Evolutionary conservation across 345 rosid species (phyloP).

Genomic region (Bretschneidera sinensis): DNA sequence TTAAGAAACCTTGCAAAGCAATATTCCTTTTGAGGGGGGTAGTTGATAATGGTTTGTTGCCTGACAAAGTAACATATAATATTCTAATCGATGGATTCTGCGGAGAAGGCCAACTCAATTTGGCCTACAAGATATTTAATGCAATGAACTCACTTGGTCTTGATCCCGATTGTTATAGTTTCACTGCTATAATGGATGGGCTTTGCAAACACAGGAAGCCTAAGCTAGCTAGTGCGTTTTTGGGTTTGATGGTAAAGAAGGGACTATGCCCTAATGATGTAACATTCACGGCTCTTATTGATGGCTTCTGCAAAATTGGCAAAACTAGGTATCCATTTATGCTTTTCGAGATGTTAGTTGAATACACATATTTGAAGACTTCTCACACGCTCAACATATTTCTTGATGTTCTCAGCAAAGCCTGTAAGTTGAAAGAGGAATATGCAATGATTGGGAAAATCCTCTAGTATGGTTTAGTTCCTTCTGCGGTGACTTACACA

Average conservation of each 20-base stretch:
- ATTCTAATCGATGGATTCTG: conserved; percentile 44
- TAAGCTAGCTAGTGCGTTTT: conserved; percentile 28
- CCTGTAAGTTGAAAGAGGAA: conserved; percentile 34
- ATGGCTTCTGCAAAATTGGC: conserved; percentile 40
- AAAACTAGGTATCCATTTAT: conserved; percentile 25
- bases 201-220: conserved; percentile 32
- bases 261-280: conserved; percentile 39
- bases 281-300: conserved; percentile 37
- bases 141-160: conserved; percentile 28
- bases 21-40: conserved; percentile 31
- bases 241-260: conserved; percentile 37
- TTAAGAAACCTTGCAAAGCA: conserved; percentile 35
- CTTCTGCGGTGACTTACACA: conserved; percentile 46
- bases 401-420: conserved; percentile 40
- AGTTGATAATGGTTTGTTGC: conserved; percentile 33
- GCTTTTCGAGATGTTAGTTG: conserved; percentile 31
- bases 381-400: conserved; percentile 38
- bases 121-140: conserved; percentile 31
- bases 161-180: conserved; percentile 33
- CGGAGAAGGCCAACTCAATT: conserved; percentile 34
- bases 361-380: conserved; percentile 21
- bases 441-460: conserved; percentile 41
- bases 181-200: conserved; percentile 34
- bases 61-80: conserved; percentile 33
- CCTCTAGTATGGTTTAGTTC: conserved; percentile 36